Base-by-base conservation (phyloP, 352 stramenopile species). In the Globisporangium iwayamae region DNA sequence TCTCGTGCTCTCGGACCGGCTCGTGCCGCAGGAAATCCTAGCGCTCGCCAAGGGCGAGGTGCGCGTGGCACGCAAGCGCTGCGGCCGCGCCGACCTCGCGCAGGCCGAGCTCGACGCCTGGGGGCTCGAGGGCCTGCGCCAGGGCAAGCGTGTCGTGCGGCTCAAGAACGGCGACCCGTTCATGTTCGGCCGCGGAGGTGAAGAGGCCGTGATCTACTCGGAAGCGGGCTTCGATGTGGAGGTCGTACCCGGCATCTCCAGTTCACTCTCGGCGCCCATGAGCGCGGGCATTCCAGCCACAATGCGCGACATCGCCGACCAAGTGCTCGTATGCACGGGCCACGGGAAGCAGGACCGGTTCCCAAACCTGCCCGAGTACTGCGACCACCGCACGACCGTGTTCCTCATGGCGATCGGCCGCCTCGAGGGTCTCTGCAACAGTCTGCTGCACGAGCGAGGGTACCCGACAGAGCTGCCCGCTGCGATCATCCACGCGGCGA, bases 131-230 rank as follows among this genome's bases (percentile, higher is more conserved):
- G 94, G 74, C 5, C 71, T 98, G 25, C 69, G 69, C 20, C 71
- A 90, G 38, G 93, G 94, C 56, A 95, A 96, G 70, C 81, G 91
- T 67, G 96, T 99, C 13, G 90, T 99, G 60, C 89, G 96, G 13
- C 78, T 99, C 45, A 99, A 99, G 80, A 98, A 98, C 78, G 96
- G 96, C 53, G 96, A 99, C 70, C 96, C 96, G 46, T 99, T 99
- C 81, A 90, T 99, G 55, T 99, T 98, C 73, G 96, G 96, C 28
- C 73, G 96, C 58, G 96, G 96, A 5, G 96, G 93, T 20, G 96
- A 99, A 78, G 96, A 99, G 76, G 85, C 82, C 2, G 75, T 89
- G 47, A 81, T 94, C 67, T 92, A 91, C 70, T 85, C 81, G 7
- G 69, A 86, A 20, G 77, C 75, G 4, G 83, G 84, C 43, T 95